Evolutionary conservation across 2,329 filamentous ascomycete species (phyloP), one percentile per base, ranked within the genome.

Genomic region (Leptographium wingfieldii): DNA sequence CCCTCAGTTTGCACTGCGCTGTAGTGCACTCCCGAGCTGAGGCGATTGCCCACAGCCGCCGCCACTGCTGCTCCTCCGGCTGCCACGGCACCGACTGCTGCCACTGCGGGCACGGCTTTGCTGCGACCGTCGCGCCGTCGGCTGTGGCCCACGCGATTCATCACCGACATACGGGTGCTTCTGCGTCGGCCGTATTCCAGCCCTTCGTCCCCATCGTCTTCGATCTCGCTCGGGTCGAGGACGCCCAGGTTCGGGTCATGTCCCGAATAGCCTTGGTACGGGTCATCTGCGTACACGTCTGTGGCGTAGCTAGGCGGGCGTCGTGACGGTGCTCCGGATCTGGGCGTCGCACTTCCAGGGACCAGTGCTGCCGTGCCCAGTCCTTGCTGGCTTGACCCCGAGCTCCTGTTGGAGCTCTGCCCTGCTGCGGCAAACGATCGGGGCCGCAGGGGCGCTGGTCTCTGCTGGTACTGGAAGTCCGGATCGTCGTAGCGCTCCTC

Each of bases 121-220:
- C 66, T 63, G 10, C 71, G 66, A 65, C 72, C 67, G 60, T 70
- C 70, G 43, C 12, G 46, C 12, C 71, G 71, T 55, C 69, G 68
- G 63, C 72, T 78, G 27, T 77, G 75, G 48, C 76, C 74, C 10
- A 78, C 77, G 3, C 83, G 72, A 61, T 81, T 83, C 43, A 86
- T 72, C 70, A 86, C 80, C 43, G 86, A 84, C 64, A 77, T 80
- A 62, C 80, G 78, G 69, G 77, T 75, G 55, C 70, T 73, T 57
- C 71, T 74, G 16, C 25, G 12, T 31, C 5, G 52, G 12, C 7
- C 43, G 66, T 81, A 85, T 5, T 81, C 78, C 57, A 94, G 79
- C 1, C 87, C 90, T 69, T 95, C 92, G 67, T 96, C 92, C 33
- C 89, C 90, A 68, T 96, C 92, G 69, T 96, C 92, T 27, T 81